phyloP scores from a whole-genome alignment of 2,329 filamentous ascomycete genomes.

The Chalaropsis ovoidea region DNA sequence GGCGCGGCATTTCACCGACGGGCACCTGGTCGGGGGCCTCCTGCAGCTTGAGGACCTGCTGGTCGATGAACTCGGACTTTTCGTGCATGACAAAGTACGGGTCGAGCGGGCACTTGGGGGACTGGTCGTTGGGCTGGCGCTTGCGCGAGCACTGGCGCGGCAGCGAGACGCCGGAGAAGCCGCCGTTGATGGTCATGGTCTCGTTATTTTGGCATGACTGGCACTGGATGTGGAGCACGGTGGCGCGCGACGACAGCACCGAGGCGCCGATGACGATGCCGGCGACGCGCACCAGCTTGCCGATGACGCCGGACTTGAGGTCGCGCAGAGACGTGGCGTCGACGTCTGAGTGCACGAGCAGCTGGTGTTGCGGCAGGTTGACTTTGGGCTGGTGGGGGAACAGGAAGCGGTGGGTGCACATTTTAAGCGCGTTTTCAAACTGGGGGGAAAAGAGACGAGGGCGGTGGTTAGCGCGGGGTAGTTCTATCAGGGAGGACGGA shows the following conservation, averaged over 20 bases:
- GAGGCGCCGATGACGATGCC: slow-evolving; percentile 97
- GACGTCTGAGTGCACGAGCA: slow-evolving; percentile 85
- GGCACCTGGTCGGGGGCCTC: slow-evolving; percentile 96
- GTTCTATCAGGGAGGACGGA: not conserved
- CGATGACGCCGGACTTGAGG: slow-evolving; percentile 83
- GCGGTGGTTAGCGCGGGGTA: not conserved
- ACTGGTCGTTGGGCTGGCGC: slow-evolving; percentile 54
- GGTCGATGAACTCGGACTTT: slow-evolving; percentile 87
- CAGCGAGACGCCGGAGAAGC: slow-evolving; percentile 77
- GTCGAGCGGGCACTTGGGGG: slow-evolving; percentile 75
- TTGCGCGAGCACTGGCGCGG: slow-evolving; percentile 64
- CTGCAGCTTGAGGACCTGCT: slow-evolving; percentile 95
- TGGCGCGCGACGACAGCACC: slow-evolving; percentile 92
- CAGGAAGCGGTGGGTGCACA: slow-evolving; percentile 87
- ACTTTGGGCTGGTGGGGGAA: slow-evolving; percentile 62
- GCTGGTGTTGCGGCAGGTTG: slow-evolving; percentile 77
- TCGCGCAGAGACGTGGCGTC: slow-evolving; percentile 89
- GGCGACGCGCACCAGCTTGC: slow-evolving; percentile 87
- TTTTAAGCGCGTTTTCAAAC: slow-evolving; percentile 85
- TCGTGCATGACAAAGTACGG: slow-evolving; percentile 95
- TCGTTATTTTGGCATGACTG: slow-evolving; percentile 69
- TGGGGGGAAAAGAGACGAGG: slow-evolving; percentile 32
- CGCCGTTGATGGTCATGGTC: slow-evolving; percentile 63
- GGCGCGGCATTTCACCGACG: slow-evolving; percentile 86
- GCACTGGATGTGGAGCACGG: slow-evolving; percentile 75